These are phyloP conservation scores for Agrostemma githago DNA, from an alignment of 148 eudicot genomes.

Conservation along the genomic window DNA sequence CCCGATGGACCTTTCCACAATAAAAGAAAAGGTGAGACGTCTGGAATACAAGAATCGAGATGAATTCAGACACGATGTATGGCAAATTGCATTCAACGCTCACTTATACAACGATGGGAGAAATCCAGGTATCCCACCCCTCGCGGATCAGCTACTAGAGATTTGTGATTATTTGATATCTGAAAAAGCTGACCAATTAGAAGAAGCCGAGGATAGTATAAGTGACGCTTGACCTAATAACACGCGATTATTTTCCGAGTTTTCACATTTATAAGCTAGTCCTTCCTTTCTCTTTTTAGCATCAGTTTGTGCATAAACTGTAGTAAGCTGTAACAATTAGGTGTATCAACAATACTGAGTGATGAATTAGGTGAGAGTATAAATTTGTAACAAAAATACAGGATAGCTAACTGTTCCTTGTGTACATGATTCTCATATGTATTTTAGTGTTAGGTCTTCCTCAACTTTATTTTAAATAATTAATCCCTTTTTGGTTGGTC, in stretches of 20 bases:
- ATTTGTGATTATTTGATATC: slow-evolving; percentile 65
- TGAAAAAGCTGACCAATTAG: slow-evolving; percentile 37
- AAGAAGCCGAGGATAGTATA: slow-evolving; percentile 75
- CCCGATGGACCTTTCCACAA: slow-evolving; percentile 93
- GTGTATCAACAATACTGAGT: background rate
- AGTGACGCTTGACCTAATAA: slow-evolving; percentile 17
- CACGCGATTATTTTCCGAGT: background rate
- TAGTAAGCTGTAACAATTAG: slow-evolving; percentile 12
- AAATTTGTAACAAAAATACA: background rate
- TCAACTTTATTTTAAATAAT: too few relatives aligned
- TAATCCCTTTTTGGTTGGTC: too few relatives aligned
- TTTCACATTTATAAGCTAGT: background rate
- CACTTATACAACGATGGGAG: slow-evolving; percentile 69
- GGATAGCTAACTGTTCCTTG: background rate
- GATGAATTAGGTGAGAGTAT: background rate
- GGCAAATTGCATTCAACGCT: slow-evolving; percentile 78
- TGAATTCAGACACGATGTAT: slow-evolving; percentile 81
- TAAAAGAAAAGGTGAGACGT: slow-evolving; percentile 68
- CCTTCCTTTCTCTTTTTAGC: background rate
- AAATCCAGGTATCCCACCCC: slow-evolving; percentile 93
- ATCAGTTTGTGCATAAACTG: background rate
- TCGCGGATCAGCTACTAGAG: slow-evolving; percentile 82
- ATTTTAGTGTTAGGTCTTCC: too few relatives aligned
- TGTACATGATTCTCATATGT: background rate
- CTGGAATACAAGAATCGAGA: slow-evolving; percentile 64